These are phyloP conservation scores for Thraustotheca clavata DNA, from an alignment of 352 stramenopile species.

Conservation along the genomic window DNA sequence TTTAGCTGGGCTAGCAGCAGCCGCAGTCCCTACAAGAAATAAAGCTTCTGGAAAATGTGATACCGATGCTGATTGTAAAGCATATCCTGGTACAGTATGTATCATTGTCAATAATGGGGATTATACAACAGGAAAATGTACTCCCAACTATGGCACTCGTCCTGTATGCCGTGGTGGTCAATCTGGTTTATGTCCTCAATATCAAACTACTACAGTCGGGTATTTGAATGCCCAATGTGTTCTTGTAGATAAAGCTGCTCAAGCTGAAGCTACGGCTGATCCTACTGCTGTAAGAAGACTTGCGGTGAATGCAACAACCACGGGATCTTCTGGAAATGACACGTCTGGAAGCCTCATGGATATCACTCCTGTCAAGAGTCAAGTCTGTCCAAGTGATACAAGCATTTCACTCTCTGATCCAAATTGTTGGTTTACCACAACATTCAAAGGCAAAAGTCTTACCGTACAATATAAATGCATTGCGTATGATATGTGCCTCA, in stretches of 20 bases:
- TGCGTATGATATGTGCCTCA: constrained; percentile 13
- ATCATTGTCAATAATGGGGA: constrained; percentile 73
- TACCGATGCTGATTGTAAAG: constrained; percentile 62
- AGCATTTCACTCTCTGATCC: not conserved
- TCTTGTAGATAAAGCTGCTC: constrained; percentile 47
- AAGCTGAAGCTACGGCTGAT: not conserved
- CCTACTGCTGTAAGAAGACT: not conserved
- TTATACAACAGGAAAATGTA: constrained; percentile 68
- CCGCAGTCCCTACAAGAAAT: constrained; percentile 3
- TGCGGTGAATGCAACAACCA: not conserved
- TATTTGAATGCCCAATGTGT: constrained; percentile 81
- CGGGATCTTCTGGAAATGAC: not conserved
- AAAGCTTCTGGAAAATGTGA: constrained; percentile 9
- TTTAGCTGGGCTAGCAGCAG: not conserved
- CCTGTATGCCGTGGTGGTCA: constrained; percentile 62
- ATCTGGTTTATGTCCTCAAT: constrained; percentile 68
- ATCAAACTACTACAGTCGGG: constrained; percentile 53
- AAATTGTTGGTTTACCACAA: constrained; percentile 17
- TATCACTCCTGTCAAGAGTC: constrained; percentile 6
- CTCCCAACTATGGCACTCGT: constrained; percentile 62
- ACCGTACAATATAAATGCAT: constrained; percentile 12
- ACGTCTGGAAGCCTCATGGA: not conserved
- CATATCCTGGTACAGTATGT: constrained; percentile 57
- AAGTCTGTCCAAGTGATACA: not conserved
- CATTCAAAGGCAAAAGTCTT: not conserved